A percentile compares a stretch with the other conserved stretches of the same genome.
These are phyloP conservation scores for Kodamaea neixiangensis DNA, from an alignment of 805 yeast species.

Conservation along the genomic window DNA sequence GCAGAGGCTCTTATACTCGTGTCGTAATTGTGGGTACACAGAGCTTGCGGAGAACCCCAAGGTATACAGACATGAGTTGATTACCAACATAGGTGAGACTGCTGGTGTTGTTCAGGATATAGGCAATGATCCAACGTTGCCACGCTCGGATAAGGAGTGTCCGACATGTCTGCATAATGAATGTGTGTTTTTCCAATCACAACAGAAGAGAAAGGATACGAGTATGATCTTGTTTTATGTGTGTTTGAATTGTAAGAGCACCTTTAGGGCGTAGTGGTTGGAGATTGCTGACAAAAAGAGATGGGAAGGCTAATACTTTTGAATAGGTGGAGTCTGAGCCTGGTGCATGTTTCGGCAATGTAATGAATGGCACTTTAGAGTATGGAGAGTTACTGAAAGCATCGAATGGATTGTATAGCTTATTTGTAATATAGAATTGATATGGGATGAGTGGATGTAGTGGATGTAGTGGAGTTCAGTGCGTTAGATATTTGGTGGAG, in stretches of 20 bases:
- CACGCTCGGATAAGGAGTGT: conserved; percentile 91
- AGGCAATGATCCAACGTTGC: conserved; percentile 96
- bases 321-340: too few relatives aligned
- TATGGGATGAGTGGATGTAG: too few relatives aligned
- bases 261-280: conserved; percentile 49
- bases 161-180: conserved; percentile 85
- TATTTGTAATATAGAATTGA: too few relatives aligned
- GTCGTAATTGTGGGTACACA: conserved; percentile 92
- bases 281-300: too few relatives aligned
- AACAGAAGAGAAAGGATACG: conserved; percentile 92
- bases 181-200: conserved; percentile 96
- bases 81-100: conserved; percentile 88
- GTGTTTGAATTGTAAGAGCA: conserved; percentile 82
- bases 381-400: too few relatives aligned
- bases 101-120: conserved; percentile 97
- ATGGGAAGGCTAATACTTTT: too few relatives aligned
- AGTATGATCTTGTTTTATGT: conserved; percentile 94
- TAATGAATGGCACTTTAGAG: too few relatives aligned
- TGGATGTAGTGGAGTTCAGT: too few relatives aligned
- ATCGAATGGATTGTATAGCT: too few relatives aligned
- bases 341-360: too few relatives aligned
- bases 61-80: conserved; percentile 90
- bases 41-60: conserved; percentile 87
- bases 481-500: too few relatives aligned
- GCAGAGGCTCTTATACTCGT: conserved; percentile 77